Conservation (phyloP, 2,329 filamentous ascomycete species). For the Colletotrichum karsti region DNA sequence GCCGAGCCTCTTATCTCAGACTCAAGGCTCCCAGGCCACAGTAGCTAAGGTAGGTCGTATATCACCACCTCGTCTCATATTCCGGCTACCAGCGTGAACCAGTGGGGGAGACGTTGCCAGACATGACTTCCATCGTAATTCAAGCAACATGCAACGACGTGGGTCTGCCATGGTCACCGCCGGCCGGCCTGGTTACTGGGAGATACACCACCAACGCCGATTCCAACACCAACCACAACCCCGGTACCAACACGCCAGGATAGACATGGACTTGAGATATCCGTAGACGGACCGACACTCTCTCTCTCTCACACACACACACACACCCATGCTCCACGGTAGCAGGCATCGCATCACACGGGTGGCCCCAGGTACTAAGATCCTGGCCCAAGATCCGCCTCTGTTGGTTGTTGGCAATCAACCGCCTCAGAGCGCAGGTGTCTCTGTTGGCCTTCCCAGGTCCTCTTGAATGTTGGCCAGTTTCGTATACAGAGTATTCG, state of each 20-base stretch:
- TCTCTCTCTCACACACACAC: too few relatives aligned
- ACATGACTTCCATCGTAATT: background rate
- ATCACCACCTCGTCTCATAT: background rate
- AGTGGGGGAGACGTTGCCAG: slow-evolving; percentile 2
- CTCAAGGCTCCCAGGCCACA: too few relatives aligned
- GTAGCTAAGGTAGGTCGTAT: too few relatives aligned
- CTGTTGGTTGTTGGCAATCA: slow-evolving; percentile 13
- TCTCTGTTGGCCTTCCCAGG: background rate
- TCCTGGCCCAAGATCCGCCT: background rate
- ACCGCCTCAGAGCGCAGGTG: background rate
- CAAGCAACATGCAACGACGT: background rate
- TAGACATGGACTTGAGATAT: background rate
- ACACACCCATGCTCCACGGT: background rate
- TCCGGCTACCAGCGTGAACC: slow-evolving; percentile 23
- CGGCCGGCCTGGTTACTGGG: background rate
- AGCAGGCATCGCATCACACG: slow-evolving; percentile 5
- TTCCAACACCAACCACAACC: background rate
- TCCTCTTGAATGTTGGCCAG: background rate
- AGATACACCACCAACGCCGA: background rate
- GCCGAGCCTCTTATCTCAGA: background rate
- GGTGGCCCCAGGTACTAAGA: background rate
- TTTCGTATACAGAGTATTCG: background rate
- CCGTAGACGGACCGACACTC: background rate
- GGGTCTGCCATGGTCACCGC: background rate
- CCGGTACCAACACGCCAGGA: background rate